Evolutionary conservation across 345 rosid species (phyloP).

Genomic region (Trapa incisa): DNA sequence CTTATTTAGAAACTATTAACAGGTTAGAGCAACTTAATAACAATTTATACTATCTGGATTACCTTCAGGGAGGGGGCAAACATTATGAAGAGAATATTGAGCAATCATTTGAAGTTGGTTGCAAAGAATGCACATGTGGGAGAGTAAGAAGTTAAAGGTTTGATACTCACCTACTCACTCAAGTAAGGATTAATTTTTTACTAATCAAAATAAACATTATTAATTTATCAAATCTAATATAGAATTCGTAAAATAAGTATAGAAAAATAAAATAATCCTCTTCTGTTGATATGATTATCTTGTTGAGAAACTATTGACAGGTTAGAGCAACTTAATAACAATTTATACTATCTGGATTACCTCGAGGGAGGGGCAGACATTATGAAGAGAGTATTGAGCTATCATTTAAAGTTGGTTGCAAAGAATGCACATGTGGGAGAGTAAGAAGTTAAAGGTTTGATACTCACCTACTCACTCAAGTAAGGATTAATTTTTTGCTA

Average conservation of each 20-base stretch:
- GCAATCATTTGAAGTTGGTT: conserved; percentile 78
- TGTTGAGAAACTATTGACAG: too few species aligned
- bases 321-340: too few species aligned
- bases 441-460: conserved; percentile 46
- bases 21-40: too few species aligned
- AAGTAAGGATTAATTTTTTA: conserved; percentile 4
- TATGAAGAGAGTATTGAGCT: conserved; percentile 77
- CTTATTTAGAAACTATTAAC: too few species aligned
- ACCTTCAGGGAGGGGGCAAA: conserved; percentile 74
- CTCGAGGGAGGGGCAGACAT: conserved; percentile 85
- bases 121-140: conserved; percentile 94
- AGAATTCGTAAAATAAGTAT: too few species aligned
- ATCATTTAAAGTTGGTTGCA: conserved; percentile 82
- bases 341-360: too few species aligned
- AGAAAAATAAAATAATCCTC: too few species aligned
- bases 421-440: conserved; percentile 96
- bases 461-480: too few species aligned
- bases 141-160: conserved; percentile 68
- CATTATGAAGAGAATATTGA: conserved; percentile 74
- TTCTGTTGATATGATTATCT: too few species aligned
- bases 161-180: too few species aligned
- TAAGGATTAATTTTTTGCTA: conserved; percentile 17
- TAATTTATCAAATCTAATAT: too few species aligned
- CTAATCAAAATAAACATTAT: conserved; percentile 16
- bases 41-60: too few species aligned